A percentile compares a stretch with the other conserved stretches of the same genome.
These are phyloP conservation scores for Gryganskiella cystojenkinii DNA, from an alignment of 192 early-diverging fungal species.

Conservation along the genomic window DNA sequence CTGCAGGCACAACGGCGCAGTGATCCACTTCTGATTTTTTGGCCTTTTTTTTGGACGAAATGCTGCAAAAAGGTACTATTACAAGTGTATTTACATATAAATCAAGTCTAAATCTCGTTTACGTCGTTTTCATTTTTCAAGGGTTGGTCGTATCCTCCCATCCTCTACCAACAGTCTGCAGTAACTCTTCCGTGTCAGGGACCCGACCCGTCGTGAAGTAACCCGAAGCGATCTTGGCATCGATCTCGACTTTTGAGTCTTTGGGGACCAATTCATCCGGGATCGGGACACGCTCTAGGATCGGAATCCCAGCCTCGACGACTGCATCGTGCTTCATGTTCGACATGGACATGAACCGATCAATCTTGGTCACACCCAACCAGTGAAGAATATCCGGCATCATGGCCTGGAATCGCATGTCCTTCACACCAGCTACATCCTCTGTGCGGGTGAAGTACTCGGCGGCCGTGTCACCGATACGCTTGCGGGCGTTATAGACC, in stretches of 20 bases:
- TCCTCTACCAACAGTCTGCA: slow-evolving; percentile 77
- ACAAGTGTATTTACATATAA: too few species aligned
- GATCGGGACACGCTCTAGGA: slow-evolving; percentile 87
- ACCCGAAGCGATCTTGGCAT: slow-evolving; percentile 92
- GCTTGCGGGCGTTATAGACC: slow-evolving; percentile 91
- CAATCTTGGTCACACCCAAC: slow-evolving; percentile 91
- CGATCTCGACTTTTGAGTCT: slow-evolving; percentile 91
- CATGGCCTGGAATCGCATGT: slow-evolving; percentile 93
- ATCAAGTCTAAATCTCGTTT: too few species aligned
- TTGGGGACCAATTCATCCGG: slow-evolving; percentile 87
- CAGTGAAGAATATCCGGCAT: slow-evolving; percentile 96
- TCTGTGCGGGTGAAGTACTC: slow-evolving; percentile 86
- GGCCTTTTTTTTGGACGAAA: too few species aligned
- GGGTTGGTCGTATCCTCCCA: too few species aligned
- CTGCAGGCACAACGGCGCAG: too few species aligned
- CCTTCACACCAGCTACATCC: slow-evolving; percentile 46
- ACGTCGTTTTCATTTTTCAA: too few species aligned
- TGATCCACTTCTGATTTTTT: too few species aligned
- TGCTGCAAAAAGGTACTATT: too few species aligned
- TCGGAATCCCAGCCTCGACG: slow-evolving; percentile 84
- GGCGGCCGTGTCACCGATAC: slow-evolving; percentile 81
- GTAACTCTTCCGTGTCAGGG: slow-evolving; percentile 64
- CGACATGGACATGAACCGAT: slow-evolving; percentile 77
- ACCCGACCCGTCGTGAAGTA: slow-evolving; percentile 81
- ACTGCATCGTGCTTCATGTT: slow-evolving; percentile 90